phyloP scores from a whole-genome alignment of 2,329 filamentous ascomycete genomes.

The Ophiostoma triangulosporum region DNA sequence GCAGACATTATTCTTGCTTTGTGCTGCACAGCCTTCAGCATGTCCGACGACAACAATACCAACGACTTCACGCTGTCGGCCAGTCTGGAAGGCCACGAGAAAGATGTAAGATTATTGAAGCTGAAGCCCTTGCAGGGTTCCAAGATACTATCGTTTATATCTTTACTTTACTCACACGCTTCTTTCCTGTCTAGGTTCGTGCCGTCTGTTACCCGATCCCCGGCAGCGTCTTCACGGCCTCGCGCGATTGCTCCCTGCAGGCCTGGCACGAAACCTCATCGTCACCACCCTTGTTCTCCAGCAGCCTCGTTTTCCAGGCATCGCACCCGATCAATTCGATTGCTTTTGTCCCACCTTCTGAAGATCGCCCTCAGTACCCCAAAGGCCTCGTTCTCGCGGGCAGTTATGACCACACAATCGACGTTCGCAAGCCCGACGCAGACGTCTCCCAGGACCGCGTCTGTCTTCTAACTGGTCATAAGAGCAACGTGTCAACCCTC shows the following conservation, averaged over 20 bases:
- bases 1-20: not conserved
- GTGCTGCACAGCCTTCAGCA: not conserved
- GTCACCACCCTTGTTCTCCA: constrained; percentile 56
- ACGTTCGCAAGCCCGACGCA: constrained; percentile 62
- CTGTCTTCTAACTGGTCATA: constrained; percentile 73
- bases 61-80: not conserved
- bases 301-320: constrained; percentile 64
- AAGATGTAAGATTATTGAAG: not conserved
- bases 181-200: constrained; percentile 53
- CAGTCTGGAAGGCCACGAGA: not conserved
- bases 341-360: constrained; percentile 57
- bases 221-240: constrained; percentile 63
- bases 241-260: constrained; percentile 80
- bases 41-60: not conserved
- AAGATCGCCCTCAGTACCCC: constrained; percentile 38
- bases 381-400: constrained; percentile 77
- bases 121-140: not conserved
- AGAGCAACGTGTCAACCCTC: constrained; percentile 75
- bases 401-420: constrained; percentile 85
- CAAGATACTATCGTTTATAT: not conserved
- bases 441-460: constrained; percentile 64
- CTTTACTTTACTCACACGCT: not conserved
- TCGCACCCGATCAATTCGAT: constrained; percentile 80
- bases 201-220: constrained; percentile 65
- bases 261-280: constrained; percentile 57